Conservation (phyloP, 768 basidiomycete genomes). For the Termitomyces sp. region DNA sequence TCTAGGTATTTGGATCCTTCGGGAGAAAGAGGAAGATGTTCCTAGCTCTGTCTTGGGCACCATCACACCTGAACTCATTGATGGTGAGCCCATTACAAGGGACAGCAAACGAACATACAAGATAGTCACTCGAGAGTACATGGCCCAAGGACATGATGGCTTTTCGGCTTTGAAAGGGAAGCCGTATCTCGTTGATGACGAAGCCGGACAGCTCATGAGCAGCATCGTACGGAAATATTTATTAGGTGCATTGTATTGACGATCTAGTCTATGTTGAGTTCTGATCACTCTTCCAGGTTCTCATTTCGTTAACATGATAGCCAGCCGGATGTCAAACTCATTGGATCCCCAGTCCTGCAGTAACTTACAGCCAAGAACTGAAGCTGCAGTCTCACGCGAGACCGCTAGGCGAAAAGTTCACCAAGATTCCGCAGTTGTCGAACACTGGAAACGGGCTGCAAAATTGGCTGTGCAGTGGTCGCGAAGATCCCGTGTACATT, state of each 20-base stretch:
- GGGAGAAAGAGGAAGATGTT: slow-evolving; percentile 32
- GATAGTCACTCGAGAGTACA: slow-evolving; percentile 83
- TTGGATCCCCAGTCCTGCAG: slow-evolving; percentile 12
- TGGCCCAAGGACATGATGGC: slow-evolving; percentile 84
- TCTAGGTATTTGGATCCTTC: slow-evolving; percentile 62
- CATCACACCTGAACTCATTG: slow-evolving; percentile 32
- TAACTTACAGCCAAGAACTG: slow-evolving; percentile 40
- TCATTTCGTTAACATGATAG: slow-evolving; percentile 67
- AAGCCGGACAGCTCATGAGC: slow-evolving; percentile 77
- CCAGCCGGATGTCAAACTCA: slow-evolving; percentile 30
- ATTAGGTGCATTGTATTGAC: slow-evolving; percentile 49
- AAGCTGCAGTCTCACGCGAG: slow-evolving; percentile 44
- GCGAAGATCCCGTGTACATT: slow-evolving; percentile 46
- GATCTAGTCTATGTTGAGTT: not conserved
- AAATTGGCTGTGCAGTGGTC: slow-evolving; percentile 37
- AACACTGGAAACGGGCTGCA: slow-evolving; percentile 48
- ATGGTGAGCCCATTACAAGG: slow-evolving; percentile 52
- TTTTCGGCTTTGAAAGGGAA: slow-evolving; percentile 64
- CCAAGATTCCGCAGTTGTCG: slow-evolving; percentile 24
- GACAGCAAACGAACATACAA: slow-evolving; percentile 60
- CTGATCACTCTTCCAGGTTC: slow-evolving; percentile 45
- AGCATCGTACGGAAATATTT: slow-evolving; percentile 80
- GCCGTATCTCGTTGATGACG: slow-evolving; percentile 75
- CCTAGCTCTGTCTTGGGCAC: slow-evolving; percentile 15
- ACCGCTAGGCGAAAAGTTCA: slow-evolving; percentile 31